These are phyloP conservation scores for Claviceps sp. DNA, from an alignment of 2,329 filamentous ascomycete genomes.

Conservation along the genomic window DNA sequence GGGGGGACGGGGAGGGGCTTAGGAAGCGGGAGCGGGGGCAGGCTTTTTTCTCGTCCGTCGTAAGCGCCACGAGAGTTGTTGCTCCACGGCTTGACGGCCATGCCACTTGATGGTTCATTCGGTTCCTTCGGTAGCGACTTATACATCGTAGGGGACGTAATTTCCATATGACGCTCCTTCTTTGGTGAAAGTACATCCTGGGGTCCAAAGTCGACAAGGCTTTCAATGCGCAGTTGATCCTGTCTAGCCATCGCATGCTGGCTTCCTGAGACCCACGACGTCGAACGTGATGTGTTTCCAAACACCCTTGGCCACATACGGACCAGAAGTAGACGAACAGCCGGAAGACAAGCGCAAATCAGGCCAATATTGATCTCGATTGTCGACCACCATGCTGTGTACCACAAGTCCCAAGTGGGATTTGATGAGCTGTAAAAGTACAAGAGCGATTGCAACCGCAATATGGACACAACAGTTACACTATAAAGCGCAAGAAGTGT, in stretches of 20 bases:
- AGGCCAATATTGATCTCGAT: constrained; percentile 7
- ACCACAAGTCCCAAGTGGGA: constrained; percentile 5
- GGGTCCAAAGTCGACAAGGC: not conserved
- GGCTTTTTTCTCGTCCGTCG: not conserved
- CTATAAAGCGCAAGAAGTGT: not conserved
- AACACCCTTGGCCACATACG: constrained; percentile 3
- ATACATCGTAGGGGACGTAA: not conserved
- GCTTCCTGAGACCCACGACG: not conserved
- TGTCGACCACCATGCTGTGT: constrained; percentile 5
- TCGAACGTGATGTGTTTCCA: not conserved
- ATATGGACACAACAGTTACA: constrained; percentile 5
- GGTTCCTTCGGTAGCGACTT: not conserved
- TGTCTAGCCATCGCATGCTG: not conserved
- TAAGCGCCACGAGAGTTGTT: not conserved
- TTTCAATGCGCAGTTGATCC: not conserved
- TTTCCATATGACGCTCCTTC: not conserved
- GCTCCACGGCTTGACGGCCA: too few relatives aligned
- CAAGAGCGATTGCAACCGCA: constrained; percentile 4
- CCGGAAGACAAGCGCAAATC: constrained; percentile 5
- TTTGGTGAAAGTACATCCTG: not conserved
- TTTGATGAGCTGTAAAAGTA: constrained; percentile 4
- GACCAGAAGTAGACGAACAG: not conserved
- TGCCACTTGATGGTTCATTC: not conserved
- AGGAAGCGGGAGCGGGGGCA: not conserved
- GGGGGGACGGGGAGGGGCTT: not conserved